Base-by-base conservation (phyloP, 2,329 filamentous ascomycete species). In the Venturia oleaginea region DNA sequence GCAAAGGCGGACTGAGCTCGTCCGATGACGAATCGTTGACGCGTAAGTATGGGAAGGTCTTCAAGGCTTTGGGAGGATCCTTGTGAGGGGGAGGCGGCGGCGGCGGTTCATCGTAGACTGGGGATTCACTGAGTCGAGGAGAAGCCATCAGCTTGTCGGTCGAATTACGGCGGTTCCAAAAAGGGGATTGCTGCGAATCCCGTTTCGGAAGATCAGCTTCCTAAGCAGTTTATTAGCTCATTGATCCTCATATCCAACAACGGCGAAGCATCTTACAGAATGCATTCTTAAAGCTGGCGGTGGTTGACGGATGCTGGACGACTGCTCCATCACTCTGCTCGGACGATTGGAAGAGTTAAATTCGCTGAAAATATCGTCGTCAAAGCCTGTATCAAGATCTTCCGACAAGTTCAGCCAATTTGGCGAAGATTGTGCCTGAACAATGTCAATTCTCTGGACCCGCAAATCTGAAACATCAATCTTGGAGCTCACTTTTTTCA, bases 71-170 rank as follows among this genome's bases (percentile, higher is more conserved):
- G 63, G 63, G 46, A n/a, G 64, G 17, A n/a, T 65, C 37, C 13
- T 65, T 54, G 17, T 57, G 51, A 54, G 64, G 57, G 13, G 59
- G 59, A 24, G 55, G 55, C 22, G 59, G 64, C 30, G 64, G 64
- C 13, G 64, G 59, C 5, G 37, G 34, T n/a, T 64, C 63, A 46
- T 64, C 63, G 22, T 43, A 40, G 22, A 51, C 30, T 19, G 63
- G 57, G 24, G 59, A 61, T 42, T 62, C 54, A 32, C 43, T 43
- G 4, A 65, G 32, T 24, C 7, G 32, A 15, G 64, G 64, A 27
- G 64, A 65, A 27, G 59, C 48, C 43, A 65, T 62, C 40, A 65
- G 42, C n/a, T 59, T 37, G 51, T 65, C 64, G 38, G 38, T 40
- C 24, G 64, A 65, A 32, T 34, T 65, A 15, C 63, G 54, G 57